Base-by-base conservation (phyloP, 139 green algal genomes). In the Zygnema circumcarinatum region DNA sequence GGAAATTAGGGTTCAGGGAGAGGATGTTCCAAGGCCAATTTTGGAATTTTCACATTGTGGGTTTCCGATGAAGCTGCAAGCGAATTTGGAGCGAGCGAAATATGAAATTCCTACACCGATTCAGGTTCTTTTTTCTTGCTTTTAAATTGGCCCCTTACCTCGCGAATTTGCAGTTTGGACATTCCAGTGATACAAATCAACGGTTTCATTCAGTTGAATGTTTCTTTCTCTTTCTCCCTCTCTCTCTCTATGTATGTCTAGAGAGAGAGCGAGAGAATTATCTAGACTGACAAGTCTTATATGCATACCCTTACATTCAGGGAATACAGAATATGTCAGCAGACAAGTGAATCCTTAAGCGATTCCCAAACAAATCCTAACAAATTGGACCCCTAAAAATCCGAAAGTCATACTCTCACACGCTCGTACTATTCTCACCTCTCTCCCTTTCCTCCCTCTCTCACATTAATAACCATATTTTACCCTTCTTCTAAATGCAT, bases 91-190 rank as follows among this genome's bases (percentile, higher is more conserved):
- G 33, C 3, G 11, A 42, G 40, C 47, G 39, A 16, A 7, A 38
- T 84, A 84, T 53, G 33, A 39, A 42, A 38, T 39, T 3, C 76
- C 76, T 11, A 84, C 76, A 11, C 76, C 76, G 11, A 84, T 62
- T 62, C 47, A 62, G 47, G 47, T 62, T n/a, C n/a, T n/a, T n/a
- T n/a, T n/a, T n/a, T n/a, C n/a, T n/a, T n/a, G n/a, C n/a, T n/a
- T n/a, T n/a, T n/a, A n/a, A n/a, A n/a, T n/a, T n/a, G n/a, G n/a
- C n/a, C n/a, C n/a, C n/a, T n/a, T n/a, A n/a, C n/a, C n/a, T n/a
- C n/a, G n/a, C n/a, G 16, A 62, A 62, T 25, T 25, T 25, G 16
- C 7, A 7, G 7, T 25, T 62, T 25, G 47, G 47, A 62, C 7
- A 25, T 25, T 62, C 47, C 7, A 62, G 16, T 62, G 47, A 25